Evolutionary conservation across 805 yeast genomes (phyloP), one percentile per base, ranked within the genome.

Genomic region (Pichia nakasei): DNA sequence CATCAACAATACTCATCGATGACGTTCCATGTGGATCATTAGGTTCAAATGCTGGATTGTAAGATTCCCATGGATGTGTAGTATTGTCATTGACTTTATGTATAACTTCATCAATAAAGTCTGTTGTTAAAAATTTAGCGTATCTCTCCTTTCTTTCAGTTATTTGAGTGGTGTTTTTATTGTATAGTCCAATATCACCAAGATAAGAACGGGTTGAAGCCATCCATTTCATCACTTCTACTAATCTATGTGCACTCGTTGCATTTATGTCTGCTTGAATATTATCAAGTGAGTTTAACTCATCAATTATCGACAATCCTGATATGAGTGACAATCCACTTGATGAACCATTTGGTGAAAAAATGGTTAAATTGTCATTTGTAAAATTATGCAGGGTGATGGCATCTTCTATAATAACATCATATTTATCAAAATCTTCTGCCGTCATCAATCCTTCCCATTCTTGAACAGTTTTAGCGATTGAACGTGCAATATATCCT

Each of bases 211-310:
- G 71, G 0, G 82, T 91, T 12, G 91, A 73, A 0, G 89, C 85
- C 75, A 87, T 74, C 96, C 96, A 91, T 62, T 91, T 91, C 95
- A 91, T 86, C 3, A 84, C 66, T 63, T 91, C 98, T 11, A 87
- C 66, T 8, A 87, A 57, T 44, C 85, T 69, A 55, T 85, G 97
- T 3, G 79, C 67, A 13, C 75, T 70, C 12, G 73, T 46, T 9
- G 70, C 68, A 22, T 58, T 57, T 55, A 72, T 68, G 49, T 79
- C 85, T 9, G 44, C 42, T 12, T 50, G 51, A 36, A 61, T 66
- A 1, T 42, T 44, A 8, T 56, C 57, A 17, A 60, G 57, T 3
- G 63, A 48, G 24, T 60, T 61, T 5, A 48, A 39, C 9, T 33
- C 22, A 48, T 78, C 72, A 15, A 83, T 54, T 39, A 91, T 64